Percentiles rank a stretch among this genome's conserved stretches.
phyloP scores from a whole-genome alignment of 441 rosid species.

The Kokia cookei region DNA sequence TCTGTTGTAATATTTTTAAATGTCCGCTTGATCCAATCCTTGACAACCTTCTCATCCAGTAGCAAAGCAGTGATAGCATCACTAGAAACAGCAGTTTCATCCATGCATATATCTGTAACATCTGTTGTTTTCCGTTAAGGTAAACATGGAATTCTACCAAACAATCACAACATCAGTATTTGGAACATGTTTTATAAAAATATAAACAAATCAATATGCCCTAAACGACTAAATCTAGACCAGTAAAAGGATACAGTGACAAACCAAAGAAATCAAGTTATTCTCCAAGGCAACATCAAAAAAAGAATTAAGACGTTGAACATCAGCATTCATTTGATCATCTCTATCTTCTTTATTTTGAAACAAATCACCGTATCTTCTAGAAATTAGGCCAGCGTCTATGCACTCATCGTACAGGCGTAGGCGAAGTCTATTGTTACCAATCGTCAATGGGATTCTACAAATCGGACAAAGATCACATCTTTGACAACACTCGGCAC shows the following conservation, averaged over 20 bases:
- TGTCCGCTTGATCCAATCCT: conserved; percentile 89
- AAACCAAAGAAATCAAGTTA: conserved; percentile 72
- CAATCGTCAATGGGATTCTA: conserved; percentile 41
- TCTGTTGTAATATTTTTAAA: conserved; percentile 50
- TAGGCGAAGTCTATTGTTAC: conserved; percentile 30
- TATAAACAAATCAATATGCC: background rate
- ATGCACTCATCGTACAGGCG: conserved; percentile 76
- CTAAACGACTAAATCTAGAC: background rate
- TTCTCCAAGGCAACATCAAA: conserved; percentile 87
- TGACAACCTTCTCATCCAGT: conserved; percentile 96
- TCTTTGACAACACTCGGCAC: conserved; percentile 74
- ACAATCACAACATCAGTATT: background rate
- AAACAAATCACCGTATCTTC: conserved; percentile 44
- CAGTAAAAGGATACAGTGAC: conserved; percentile 73
- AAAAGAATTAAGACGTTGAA: conserved; percentile 72
- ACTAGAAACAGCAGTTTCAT: conserved; percentile 92
- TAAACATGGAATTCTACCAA: conserved; percentile 10
- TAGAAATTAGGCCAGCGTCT: conserved; percentile 73
- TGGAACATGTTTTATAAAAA: background rate
- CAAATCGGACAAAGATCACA: conserved; percentile 90
- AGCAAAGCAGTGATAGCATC: conserved; percentile 86
- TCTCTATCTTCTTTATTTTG: conserved; percentile 54
- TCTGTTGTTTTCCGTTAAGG: conserved; percentile 62
- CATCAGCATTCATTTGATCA: conserved; percentile 50
- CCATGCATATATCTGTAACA: conserved; percentile 91